Conservation (phyloP, 1,284 basidiomycete genomes). For the Hypsizygus ulmarius region DNA sequence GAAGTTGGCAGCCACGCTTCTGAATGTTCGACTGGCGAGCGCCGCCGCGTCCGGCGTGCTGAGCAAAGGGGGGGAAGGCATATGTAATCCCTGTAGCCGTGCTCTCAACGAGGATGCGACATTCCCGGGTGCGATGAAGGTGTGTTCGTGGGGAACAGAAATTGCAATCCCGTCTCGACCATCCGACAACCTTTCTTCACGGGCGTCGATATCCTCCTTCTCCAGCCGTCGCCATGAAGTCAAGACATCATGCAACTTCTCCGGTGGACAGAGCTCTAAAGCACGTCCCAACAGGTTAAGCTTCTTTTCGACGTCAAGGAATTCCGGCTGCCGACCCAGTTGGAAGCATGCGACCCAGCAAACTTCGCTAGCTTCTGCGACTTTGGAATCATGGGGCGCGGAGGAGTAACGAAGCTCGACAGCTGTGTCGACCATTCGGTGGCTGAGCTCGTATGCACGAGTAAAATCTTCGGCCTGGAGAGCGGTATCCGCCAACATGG, state of each 20-base stretch:
- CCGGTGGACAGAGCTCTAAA: constrained; percentile 83
- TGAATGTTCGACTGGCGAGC: constrained; percentile 70
- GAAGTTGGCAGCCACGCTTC: constrained; percentile 74
- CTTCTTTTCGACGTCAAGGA: constrained; percentile 64
- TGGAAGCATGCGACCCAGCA: constrained; percentile 88
- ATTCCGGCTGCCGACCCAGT: constrained; percentile 79
- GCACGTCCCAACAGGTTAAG: constrained; percentile 77
- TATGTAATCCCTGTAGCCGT: constrained; percentile 59
- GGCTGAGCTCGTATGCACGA: constrained; percentile 68
- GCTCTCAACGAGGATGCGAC: constrained; percentile 53
- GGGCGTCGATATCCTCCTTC: constrained; percentile 54
- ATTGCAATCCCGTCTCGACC: constrained; percentile 27
- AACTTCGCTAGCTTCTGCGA: constrained; percentile 69
- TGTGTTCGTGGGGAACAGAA: constrained; percentile 22
- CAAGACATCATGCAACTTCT: constrained; percentile 73
- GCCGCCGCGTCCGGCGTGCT: constrained; percentile 72
- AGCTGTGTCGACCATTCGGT: constrained; percentile 70
- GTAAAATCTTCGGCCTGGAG: constrained; percentile 76
- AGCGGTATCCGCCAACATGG: constrained; percentile 86
- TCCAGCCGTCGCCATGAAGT: constrained; percentile 69
- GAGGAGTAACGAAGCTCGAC: constrained; percentile 40
- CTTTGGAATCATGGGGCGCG: constrained; percentile 39
- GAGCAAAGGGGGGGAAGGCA: constrained; percentile 61
- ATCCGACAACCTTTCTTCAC: constrained; percentile 40
- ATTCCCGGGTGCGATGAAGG: constrained; percentile 25